Evolutionary conservation across 208 protist genomes (phyloP).

Genomic region (Sergeia podlipaevii): DNA sequence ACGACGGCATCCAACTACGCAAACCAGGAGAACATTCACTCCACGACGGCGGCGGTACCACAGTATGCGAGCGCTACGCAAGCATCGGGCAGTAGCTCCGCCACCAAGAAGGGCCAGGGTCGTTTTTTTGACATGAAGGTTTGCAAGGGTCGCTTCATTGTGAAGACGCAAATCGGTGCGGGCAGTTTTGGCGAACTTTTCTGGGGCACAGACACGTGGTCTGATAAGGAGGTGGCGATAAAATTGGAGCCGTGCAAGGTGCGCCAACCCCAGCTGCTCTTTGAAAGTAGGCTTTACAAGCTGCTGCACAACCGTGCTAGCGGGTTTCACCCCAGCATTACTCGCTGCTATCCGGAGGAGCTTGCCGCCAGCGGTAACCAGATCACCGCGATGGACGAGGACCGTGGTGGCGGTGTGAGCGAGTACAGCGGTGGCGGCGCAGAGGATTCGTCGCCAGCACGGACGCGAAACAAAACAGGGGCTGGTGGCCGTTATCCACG

Average conservation of each 20-base stretch:
- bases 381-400: not conserved
- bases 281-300: conserved; percentile 75
- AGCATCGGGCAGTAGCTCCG: too few species aligned
- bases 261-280: conserved; percentile 91
- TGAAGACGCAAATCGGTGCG: conserved; percentile 63
- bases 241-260: conserved; percentile 65
- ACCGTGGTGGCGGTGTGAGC: not conserved
- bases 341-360: conserved; percentile 3
- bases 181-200: conserved; percentile 97
- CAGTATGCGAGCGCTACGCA: too few species aligned
- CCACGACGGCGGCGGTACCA: too few species aligned
- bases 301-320: conserved; percentile 18
- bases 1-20: too few species aligned
- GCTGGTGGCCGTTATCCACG: too few species aligned
- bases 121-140: conserved; percentile 10
- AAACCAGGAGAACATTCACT: too few species aligned
- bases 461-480: too few species aligned
- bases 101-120: not conserved
- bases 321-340: conserved; percentile 10
- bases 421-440: conserved; percentile 59
- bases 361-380: not conserved
- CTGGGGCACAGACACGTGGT: conserved; percentile 34
- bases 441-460: too few species aligned
- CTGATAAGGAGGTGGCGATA: conserved; percentile 22
- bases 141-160: conserved; percentile 17